These are phyloP conservation scores for Drechmeria coniospora DNA, from an alignment of 2,329 filamentous ascomycete species.

Conservation along the genomic window DNA sequence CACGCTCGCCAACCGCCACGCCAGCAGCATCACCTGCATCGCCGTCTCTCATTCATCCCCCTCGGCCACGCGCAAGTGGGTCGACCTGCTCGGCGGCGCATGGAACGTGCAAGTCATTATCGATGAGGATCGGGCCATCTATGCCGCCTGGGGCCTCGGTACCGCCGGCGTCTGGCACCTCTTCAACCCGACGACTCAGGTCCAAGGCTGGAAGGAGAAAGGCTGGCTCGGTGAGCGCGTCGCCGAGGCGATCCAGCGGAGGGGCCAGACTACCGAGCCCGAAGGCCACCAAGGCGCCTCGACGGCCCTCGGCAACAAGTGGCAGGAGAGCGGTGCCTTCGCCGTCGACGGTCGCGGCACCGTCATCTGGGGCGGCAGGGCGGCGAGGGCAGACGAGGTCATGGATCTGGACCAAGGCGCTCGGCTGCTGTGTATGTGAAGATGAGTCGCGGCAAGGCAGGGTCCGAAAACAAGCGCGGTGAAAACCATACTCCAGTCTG, in stretches of 20 bases:
- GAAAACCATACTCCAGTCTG: not conserved
- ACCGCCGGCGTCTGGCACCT: constrained; percentile 33
- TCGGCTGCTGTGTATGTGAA: constrained; percentile 15
- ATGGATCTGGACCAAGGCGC: constrained; percentile 37
- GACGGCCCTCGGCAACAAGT: constrained; percentile 38
- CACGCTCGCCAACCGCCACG: constrained; percentile 35
- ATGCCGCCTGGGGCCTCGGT: constrained; percentile 44
- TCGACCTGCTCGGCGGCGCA: constrained; percentile 39
- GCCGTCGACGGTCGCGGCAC: constrained; percentile 32
- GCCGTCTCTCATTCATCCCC: constrained; percentile 44
- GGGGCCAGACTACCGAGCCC: not conserved
- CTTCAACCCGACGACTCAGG: constrained; percentile 36
- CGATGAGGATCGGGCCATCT: constrained; percentile 39
- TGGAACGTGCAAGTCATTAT: constrained; percentile 38
- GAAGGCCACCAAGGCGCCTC: constrained; percentile 15
- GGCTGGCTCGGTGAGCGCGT: constrained; percentile 38
- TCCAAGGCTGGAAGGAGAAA: constrained; percentile 37
- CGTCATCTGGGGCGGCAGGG: constrained; percentile 35
- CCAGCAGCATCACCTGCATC: constrained; percentile 34
- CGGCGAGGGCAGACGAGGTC: constrained; percentile 30
- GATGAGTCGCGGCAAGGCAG: not conserved
- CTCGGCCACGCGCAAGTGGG: constrained; percentile 39
- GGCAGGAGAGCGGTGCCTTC: constrained; percentile 38
- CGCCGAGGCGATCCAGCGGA: constrained; percentile 26
- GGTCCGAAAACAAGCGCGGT: not conserved